Evolutionary conservation across 495 filamentous ascomycete species (phyloP).

Genomic region (Xylaria telfairii): DNA sequence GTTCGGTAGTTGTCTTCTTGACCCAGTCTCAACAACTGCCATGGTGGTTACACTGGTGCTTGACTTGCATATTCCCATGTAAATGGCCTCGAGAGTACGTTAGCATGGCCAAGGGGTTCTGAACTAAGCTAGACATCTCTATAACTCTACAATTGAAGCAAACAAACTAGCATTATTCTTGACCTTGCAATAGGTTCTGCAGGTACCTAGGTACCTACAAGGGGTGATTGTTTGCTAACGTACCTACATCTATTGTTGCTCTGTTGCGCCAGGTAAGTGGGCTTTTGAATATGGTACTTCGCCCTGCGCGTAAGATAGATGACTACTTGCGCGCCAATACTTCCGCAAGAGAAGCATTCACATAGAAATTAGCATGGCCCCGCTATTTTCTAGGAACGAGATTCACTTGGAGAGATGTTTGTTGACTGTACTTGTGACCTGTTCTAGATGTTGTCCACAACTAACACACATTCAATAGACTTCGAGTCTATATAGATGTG

Average conservation of each 20-base stretch:
- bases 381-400: neutral
- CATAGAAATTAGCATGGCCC: neutral
- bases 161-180: neutral
- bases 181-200: neutral
- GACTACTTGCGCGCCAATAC: neutral
- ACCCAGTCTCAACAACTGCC: neutral
- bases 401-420: neutral
- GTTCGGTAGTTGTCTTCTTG: neutral
- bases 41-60: neutral
- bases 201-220: neutral
- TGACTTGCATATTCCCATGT: neutral
- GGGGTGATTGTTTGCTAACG: neutral
- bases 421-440: neutral
- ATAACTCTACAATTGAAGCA: neutral
- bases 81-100: neutral
- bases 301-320: neutral
- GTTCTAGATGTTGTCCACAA: neutral
- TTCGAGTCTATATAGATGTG: neutral
- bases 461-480: neutral
- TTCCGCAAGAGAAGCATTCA: neutral
- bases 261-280: neutral
- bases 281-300: neutral
- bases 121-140: neutral
- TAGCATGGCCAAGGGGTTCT: neutral
- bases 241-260: neutral